Base-by-base conservation (phyloP, 78 protist genomes). In the Emiliania huxleyi region DNA sequence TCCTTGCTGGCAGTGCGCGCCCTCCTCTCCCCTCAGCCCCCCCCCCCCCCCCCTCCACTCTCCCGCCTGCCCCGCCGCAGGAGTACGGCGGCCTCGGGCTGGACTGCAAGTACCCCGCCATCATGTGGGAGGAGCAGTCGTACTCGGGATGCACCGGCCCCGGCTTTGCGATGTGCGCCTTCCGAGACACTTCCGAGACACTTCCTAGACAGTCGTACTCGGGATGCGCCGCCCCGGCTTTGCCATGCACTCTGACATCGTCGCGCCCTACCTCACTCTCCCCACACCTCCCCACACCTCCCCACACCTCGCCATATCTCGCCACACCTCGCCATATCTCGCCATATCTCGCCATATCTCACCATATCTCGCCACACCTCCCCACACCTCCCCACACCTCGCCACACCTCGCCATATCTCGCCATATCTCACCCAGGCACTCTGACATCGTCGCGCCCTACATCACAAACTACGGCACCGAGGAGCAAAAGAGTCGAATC, bases 51-150 rank as follows among this genome's bases (percentile, higher is more conserved):
- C n/a, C n/a, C n/a, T n/a, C n/a, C n/a, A n/a, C n/a, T n/a, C n/a
- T n/a, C n/a, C n/a, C n/a, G 23, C 19, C 35, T 25, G 46, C 73
- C 56, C 19, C 69, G 33, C 79, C 91, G 49, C 87, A 83, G 40
- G 49, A 85, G 49, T 85, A 93, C 37, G 94, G 94, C 55, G 94
- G 94, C 25, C 15, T n/a, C 40, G 94, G 91, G 48, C 35, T 75
- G 45, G 91, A 85, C 69, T 56, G 45, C 42, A 46, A 25, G 23
- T 85, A 93, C 90, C 2, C 92, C 6, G 92, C 91, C 29, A 87
- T 93, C 37, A 84, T 87, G 42, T 93, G 94, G 94, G 94, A 93
- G 87, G 94, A 93, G 92, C 91, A 69, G 87, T 42, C 48, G 49
- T 3, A 52, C 15, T 8, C 62, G 8, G 62, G 15, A 15, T 8